Conservation (phyloP, 192 early-diverging fungal genomes). For the Chytriomyces sp. region DNA sequence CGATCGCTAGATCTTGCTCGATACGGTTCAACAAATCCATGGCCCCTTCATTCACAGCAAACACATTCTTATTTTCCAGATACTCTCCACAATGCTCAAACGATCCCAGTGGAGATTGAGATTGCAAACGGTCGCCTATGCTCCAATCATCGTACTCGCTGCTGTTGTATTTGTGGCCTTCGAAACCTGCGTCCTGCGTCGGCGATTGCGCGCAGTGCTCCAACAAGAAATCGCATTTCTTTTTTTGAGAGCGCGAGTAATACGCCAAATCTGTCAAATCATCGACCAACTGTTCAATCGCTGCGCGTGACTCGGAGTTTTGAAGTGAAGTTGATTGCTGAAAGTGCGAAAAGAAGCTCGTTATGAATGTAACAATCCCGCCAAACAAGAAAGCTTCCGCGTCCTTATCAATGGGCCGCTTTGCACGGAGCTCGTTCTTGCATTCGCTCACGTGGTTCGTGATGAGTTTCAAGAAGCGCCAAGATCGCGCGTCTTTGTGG, state of each 20-base stretch:
- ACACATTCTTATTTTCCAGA: conserved; percentile 29
- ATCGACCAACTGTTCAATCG: neutral
- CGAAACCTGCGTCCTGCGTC: conserved; percentile 1
- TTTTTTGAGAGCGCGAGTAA: neutral
- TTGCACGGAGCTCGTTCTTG: neutral
- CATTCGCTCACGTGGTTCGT: neutral
- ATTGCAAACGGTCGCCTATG: neutral
- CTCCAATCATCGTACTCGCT: conserved; percentile 4
- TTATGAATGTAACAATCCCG: conserved; percentile 12
- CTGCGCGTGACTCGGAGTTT: neutral
- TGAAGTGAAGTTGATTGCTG: neutral
- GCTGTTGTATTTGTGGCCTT: conserved; percentile 4
- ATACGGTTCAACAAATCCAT: conserved; percentile 11
- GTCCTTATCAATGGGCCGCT: neutral
- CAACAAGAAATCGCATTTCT: neutral
- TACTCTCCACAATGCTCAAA: neutral
- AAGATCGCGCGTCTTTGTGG: conserved; percentile 12
- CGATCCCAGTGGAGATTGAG: neutral
- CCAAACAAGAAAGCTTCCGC: conserved; percentile 23
- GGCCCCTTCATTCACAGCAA: neutral
- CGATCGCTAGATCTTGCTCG: neutral
- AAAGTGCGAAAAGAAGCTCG: conserved; percentile 16
- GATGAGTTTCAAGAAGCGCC: conserved; percentile 23
- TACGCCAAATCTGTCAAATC: neutral
- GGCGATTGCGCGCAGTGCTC: neutral